These are phyloP conservation scores for Phytophthora pistaciae DNA, from an alignment of 352 stramenopile species.

Conservation along the genomic window DNA sequence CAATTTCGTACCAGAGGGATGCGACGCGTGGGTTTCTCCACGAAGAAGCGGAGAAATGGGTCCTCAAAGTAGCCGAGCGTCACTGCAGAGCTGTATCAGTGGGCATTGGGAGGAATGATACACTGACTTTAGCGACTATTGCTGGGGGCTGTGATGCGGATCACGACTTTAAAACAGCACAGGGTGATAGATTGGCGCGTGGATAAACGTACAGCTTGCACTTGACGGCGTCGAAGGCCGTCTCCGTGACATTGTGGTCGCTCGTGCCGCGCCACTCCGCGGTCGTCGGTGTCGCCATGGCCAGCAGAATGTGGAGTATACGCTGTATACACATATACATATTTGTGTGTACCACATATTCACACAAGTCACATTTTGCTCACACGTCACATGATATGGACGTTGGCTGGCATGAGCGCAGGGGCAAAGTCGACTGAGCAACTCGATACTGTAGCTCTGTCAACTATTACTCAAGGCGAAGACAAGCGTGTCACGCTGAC, in stretches of 20 bases:
- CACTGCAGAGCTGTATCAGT: constrained; percentile 56
- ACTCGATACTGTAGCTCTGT: not conserved
- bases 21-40: constrained; percentile 65
- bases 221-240: constrained; percentile 75
- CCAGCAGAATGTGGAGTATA: constrained; percentile 8
- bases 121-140: constrained; percentile 21
- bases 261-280: constrained; percentile 53
- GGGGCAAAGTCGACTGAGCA: too few relatives aligned
- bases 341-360: not conserved
- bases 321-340: not conserved
- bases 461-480: not conserved
- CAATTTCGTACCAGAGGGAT: constrained; percentile 63
- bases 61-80: constrained; percentile 71
- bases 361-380: not conserved
- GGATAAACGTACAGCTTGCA: constrained; percentile 67
- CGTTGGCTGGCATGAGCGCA: too few relatives aligned
- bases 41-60: constrained; percentile 66
- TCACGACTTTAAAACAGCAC: not conserved
- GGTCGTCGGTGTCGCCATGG: constrained; percentile 16
- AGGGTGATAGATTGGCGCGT: not conserved
- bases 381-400: not conserved
- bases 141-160: not conserved
- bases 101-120: constrained; percentile 19
- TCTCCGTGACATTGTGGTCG: constrained; percentile 86
- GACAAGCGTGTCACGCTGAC: constrained; percentile 15